These are phyloP conservation scores for Chenopodium berlandieri DNA, from an alignment of 148 eudicot species.

Conservation along the genomic window DNA sequence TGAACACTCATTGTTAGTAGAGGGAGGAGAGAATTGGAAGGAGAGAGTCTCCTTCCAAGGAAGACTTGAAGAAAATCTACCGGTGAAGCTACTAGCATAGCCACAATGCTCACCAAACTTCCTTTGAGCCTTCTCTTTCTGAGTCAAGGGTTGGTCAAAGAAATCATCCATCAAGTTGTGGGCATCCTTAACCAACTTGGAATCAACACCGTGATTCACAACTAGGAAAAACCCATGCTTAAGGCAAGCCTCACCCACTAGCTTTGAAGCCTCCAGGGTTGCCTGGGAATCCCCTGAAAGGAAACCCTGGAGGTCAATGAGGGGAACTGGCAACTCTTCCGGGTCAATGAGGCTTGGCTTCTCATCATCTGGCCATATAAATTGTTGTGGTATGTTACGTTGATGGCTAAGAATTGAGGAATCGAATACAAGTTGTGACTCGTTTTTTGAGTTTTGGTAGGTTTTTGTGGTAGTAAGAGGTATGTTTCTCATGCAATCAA, in stretches of 20 bases:
- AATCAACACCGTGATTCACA: conserved; percentile 57
- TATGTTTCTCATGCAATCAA: conserved; percentile 36
- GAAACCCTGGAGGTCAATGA: conserved; percentile 52
- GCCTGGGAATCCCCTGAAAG: conserved; percentile 38
- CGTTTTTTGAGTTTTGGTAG: conserved; percentile 14
- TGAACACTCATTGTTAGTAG: neutral
- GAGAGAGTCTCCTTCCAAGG: conserved; percentile 90
- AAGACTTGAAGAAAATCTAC: conserved; percentile 55
- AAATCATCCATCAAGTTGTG: conserved; percentile 60
- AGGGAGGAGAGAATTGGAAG: conserved; percentile 36
- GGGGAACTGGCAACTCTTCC: conserved; percentile 43
- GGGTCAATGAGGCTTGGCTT: conserved; percentile 35
- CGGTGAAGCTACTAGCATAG: conserved; percentile 76
- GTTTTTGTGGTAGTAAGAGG: conserved; percentile 10
- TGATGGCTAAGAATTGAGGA: conserved; percentile 40
- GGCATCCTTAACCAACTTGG: conserved; percentile 42
- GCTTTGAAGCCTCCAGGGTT: conserved; percentile 33
- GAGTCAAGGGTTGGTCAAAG: conserved; percentile 50
- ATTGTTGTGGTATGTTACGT: conserved; percentile 47
- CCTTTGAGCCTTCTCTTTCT: conserved; percentile 57
- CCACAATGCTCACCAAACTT: conserved; percentile 77
- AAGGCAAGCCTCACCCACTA: conserved; percentile 48
- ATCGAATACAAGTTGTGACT: conserved; percentile 44
- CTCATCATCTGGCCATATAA: conserved; percentile 70
- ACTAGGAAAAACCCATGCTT: conserved; percentile 72